Conservation (phyloP, 768 basidiomycete species). For the Hygrophorus pudorinus region DNA sequence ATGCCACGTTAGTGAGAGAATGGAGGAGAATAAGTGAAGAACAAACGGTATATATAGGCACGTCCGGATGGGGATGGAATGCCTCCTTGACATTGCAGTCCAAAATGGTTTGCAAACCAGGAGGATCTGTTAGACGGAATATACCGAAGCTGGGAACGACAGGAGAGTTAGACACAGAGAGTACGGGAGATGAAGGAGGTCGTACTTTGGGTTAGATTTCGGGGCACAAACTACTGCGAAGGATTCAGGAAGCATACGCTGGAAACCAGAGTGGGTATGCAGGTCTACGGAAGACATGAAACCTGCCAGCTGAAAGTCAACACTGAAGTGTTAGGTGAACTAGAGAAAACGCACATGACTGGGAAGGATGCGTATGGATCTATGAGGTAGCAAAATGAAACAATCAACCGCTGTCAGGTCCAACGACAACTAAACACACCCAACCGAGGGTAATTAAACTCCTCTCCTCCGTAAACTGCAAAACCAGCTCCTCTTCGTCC, state of each 20-base stretch:
- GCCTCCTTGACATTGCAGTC: conserved; percentile 61
- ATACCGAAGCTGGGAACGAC: conserved; percentile 63
- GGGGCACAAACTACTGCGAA: conserved; percentile 92
- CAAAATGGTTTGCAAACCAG: conserved; percentile 64
- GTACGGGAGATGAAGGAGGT: neutral
- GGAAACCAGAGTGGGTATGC: conserved; percentile 86
- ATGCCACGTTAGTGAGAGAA: conserved; percentile 1
- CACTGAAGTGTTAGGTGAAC: too few species aligned
- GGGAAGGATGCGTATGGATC: conserved; percentile 92
- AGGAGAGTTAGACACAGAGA: conserved; percentile 3
- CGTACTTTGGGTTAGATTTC: conserved; percentile 63
- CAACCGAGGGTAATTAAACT: conserved; percentile 83
- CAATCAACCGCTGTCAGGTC: neutral
- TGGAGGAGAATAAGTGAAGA: neutral
- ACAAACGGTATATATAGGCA: conserved; percentile 80
- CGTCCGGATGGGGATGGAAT: conserved; percentile 80
- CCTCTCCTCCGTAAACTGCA: conserved; percentile 76
- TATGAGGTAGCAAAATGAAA: conserved; percentile 19
- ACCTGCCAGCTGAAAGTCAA: conserved; percentile 25
- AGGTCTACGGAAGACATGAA: conserved; percentile 95
- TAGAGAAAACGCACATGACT: conserved; percentile 52
- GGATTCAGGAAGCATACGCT: conserved; percentile 82
- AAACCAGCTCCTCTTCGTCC: conserved; percentile 81
- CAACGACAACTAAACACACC: conserved; percentile 36
- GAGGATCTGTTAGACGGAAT: conserved; percentile 84